Evolutionary conservation across 345 rosid genomes (phyloP).

Genomic region (Psidium guajava): DNA sequence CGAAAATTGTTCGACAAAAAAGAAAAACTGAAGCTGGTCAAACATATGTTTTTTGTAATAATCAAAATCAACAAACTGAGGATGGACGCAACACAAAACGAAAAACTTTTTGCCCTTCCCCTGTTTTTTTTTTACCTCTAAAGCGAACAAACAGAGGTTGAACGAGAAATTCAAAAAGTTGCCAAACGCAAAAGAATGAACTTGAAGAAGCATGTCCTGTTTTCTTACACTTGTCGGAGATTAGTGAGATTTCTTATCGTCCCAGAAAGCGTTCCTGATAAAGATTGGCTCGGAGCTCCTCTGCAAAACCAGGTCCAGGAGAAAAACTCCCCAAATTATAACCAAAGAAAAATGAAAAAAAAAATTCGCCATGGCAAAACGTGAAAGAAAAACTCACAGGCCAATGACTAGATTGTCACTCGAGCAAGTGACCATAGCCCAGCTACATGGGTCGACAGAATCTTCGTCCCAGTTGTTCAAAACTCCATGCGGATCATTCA

Average conservation of each 20-base stretch:
- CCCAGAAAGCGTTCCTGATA: slow-evolving; percentile 72
- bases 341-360: background rate
- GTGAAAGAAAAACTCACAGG: slow-evolving; percentile 35
- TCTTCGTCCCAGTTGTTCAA: slow-evolving; percentile 88
- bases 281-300: slow-evolving; percentile 89
- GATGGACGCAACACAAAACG: background rate
- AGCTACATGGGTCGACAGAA: slow-evolving; percentile 95
- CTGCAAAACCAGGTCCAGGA: slow-evolving; percentile 15
- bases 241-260: slow-evolving; percentile 77
- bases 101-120: background rate
- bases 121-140: background rate
- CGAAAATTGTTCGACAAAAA: background rate
- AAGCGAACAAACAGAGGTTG: background rate
- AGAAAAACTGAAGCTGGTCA: background rate
- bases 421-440: slow-evolving; percentile 94
- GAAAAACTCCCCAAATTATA: background rate
- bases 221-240: slow-evolving; percentile 76
- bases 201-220: background rate
- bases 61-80: background rate
- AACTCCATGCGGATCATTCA: slow-evolving; percentile 79
- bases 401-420: slow-evolving; percentile 66
- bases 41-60: background rate
- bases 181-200: background rate
- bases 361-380: background rate
- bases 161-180: background rate